Conservation (phyloP, 768 basidiomycete species). For the Amanita muscaria region DNA sequence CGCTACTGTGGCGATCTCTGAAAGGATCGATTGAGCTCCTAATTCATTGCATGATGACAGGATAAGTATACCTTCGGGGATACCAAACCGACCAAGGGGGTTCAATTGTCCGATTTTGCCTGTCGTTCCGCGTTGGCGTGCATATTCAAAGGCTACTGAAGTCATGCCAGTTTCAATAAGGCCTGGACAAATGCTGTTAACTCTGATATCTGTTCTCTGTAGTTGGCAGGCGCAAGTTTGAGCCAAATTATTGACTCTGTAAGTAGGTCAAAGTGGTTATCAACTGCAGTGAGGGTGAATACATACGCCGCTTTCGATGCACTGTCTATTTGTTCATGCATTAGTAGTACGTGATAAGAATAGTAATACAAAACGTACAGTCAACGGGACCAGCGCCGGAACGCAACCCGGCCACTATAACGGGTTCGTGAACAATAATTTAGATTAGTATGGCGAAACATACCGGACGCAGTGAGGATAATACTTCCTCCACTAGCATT, state of each 20-base stretch:
- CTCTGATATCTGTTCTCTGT: constrained; percentile 73
- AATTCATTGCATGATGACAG: constrained; percentile 1
- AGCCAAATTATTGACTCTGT: constrained; percentile 81
- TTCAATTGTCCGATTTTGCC: constrained; percentile 80
- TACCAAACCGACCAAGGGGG: constrained; percentile 73
- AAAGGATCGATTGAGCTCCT: constrained; percentile 10
- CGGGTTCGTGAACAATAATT: not conserved
- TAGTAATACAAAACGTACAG: constrained; percentile 39
- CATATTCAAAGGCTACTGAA: constrained; percentile 61
- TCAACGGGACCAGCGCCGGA: constrained; percentile 78
- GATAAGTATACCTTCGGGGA: constrained; percentile 56
- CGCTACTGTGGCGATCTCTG: constrained; percentile 82
- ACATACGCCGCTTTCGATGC: constrained; percentile 85
- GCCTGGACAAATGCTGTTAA: constrained; percentile 87
- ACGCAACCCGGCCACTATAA: constrained; percentile 68
- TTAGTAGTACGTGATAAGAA: no score
- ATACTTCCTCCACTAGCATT: constrained; percentile 68
- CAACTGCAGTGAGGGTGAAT: not conserved
- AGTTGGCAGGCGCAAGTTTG: constrained; percentile 77
- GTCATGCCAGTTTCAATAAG: constrained; percentile 96
- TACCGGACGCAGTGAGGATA: constrained; percentile 79
- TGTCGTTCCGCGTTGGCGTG: constrained; percentile 64
- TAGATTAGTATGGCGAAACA: constrained; percentile 14
- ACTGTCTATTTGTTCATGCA: constrained; percentile 76
- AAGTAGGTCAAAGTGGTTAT: not conserved